These are phyloP conservation scores for Pugionium dolabratum DNA, from an alignment of 345 rosid genomes.

Conservation along the genomic window DNA sequence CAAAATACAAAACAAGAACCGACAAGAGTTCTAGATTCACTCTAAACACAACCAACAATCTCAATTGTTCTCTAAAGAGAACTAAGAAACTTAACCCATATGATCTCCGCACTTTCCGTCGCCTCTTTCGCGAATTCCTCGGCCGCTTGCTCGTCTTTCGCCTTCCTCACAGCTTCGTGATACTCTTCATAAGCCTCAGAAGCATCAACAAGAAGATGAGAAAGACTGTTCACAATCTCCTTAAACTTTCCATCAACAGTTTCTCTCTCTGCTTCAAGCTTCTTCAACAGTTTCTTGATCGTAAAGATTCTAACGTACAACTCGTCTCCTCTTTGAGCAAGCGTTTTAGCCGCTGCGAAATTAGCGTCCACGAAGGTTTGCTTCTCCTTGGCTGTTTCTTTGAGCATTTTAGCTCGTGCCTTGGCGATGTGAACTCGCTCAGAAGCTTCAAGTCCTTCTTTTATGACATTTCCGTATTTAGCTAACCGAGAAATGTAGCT, in stretches of 20 bases:
- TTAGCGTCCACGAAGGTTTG: conserved; percentile 30
- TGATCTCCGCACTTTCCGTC: conserved; percentile 29
- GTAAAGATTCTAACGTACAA: conserved; percentile 37
- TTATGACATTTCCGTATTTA: conserved; percentile 33
- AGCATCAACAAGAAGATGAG: conserved; percentile 34
- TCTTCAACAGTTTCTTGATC: conserved; percentile 35
- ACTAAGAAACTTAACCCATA: conserved; percentile 40
- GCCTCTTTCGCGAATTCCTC: conserved; percentile 39
- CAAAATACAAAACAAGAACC: conserved; percentile 30
- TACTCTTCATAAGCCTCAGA: conserved; percentile 39
- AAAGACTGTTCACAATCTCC: conserved; percentile 13
- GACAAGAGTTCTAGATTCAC: conserved; percentile 24
- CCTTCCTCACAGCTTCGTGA: conserved; percentile 31
- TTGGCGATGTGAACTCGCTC: conserved; percentile 31
- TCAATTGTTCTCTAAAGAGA: conserved; percentile 36
- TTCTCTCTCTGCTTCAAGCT: conserved; percentile 27
- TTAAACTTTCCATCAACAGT: conserved; percentile 22
- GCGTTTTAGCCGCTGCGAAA: conserved; percentile 24
- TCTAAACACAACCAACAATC: conserved; percentile 21
- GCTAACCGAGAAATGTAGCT: conserved; percentile 40
- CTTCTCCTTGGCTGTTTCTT: conserved; percentile 31
- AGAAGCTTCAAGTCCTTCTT: conserved; percentile 40
- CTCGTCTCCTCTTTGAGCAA: conserved; percentile 34
- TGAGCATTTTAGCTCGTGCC: conserved; percentile 20
- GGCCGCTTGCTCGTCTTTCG: conserved; percentile 37